Evolutionary conservation across 768 basidiomycete genomes (phyloP), one percentile per base, ranked within the genome.

Genomic region (Lactarius indigo): DNA sequence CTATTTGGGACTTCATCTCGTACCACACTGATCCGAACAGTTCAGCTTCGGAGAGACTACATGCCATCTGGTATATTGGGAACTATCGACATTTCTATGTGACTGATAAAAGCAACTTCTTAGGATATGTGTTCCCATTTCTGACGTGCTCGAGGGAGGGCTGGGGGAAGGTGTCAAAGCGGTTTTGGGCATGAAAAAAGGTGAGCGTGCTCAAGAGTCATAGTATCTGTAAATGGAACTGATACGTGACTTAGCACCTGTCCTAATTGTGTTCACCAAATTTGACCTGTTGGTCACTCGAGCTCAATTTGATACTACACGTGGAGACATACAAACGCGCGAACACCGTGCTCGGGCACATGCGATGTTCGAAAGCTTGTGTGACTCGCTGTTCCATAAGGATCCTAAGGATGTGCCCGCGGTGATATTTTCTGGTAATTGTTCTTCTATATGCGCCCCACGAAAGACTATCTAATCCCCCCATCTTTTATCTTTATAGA

Each of bases 351-450:
- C 17, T 18, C 37, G 7, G 0, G 64, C 64, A 30, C 7, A 65
- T 2, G 9, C 10, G 8, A 59, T 20, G 23, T 56, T 6, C 18
- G 54, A 61, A 56, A 12, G 37, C 15, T 55, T 39, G 10, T 35
- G 59, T 35, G 59, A 18, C n/a, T 28, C 18, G 15, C 18, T 65
- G 1, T 58, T 61, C 3, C 10, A 6, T 26, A 35, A 10, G 5
- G 30, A 60, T 3, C 37, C 39, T 28, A 55, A 31, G 52, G 54
- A 65, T n/a, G 41, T 65, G 2, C 54, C 64, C 13, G 59, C 30
- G 1, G 64, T 61, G n/a, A 37, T 28, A n/a, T 54, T 28, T 28
- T 66, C 65, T 15, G 41, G 65, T 66, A 57, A 37, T 62, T 57
- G 12, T 31, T 17, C 56, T 52, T 31, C 12, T 9, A 9, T 23